Conservation (phyloP, 768 basidiomycete species). For the Filobasidium wieringae region DNA sequence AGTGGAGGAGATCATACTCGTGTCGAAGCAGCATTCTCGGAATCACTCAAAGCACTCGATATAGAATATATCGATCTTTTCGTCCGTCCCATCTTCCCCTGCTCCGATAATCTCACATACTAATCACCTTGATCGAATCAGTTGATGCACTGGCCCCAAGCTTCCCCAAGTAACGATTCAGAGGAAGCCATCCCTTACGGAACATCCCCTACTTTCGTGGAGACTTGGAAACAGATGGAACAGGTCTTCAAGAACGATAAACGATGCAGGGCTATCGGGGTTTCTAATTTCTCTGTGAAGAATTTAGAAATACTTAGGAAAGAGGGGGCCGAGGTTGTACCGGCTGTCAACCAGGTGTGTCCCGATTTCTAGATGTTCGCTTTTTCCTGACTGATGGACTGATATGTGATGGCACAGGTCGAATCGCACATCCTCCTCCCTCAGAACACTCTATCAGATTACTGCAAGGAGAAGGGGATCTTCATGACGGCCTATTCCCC, state of each 20-base stretch:
- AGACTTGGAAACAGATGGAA: constrained; percentile 41
- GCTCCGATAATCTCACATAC: neutral
- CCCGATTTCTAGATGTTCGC: neutral
- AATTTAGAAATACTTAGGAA: constrained; percentile 34
- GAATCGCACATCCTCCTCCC: constrained; percentile 47
- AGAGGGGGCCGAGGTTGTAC: constrained; percentile 43
- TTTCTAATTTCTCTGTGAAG: constrained; percentile 53
- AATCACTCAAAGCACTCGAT: constrained; percentile 42
- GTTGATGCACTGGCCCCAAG: constrained; percentile 42
- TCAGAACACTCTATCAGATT: constrained; percentile 45
- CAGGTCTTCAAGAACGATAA: constrained; percentile 34
- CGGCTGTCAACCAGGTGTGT: constrained; percentile 45
- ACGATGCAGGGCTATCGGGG: constrained; percentile 25
- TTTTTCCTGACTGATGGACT: neutral
- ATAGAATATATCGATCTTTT: constrained; percentile 46
- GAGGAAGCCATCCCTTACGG: constrained; percentile 20
- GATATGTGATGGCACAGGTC: constrained; percentile 28
- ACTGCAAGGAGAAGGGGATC: constrained; percentile 47
- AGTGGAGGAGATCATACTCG: constrained; percentile 30
- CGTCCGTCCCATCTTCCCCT: neutral
- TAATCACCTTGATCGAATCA: constrained; percentile 12
- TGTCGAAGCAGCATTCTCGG: constrained; percentile 43
- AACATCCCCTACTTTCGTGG: constrained; percentile 36
- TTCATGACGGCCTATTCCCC: constrained; percentile 44
- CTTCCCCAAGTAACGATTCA: too few species aligned